These are phyloP conservation scores for Artemisia tridentata DNA, from an alignment of 129 eudicot species.

Conservation along the genomic window DNA sequence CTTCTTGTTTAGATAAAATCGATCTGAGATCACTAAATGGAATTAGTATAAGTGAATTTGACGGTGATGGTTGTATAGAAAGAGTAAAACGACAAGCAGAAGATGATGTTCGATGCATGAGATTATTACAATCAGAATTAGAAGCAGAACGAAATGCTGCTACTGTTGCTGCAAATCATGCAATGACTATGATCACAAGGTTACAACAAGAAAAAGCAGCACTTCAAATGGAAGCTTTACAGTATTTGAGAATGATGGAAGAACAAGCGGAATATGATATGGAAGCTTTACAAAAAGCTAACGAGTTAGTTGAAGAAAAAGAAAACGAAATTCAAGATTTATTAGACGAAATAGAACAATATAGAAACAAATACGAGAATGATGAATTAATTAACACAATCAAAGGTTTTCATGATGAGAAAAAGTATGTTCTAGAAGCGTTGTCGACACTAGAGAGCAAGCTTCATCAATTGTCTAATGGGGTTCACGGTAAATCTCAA, in stretches of 20 bases:
- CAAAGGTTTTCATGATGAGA: slow-evolving; percentile 48
- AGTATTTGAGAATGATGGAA: slow-evolving; percentile 91
- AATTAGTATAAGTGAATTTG: slow-evolving; percentile 39
- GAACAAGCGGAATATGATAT: slow-evolving; percentile 88
- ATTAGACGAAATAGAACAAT: slow-evolving; percentile 57
- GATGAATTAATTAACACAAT: slow-evolving; percentile 31
- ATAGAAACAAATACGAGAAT: slow-evolving; percentile 32
- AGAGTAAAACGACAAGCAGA: slow-evolving; percentile 56
- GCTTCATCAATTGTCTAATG: slow-evolving; percentile 36
- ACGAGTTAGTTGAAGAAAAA: slow-evolving; percentile 71
- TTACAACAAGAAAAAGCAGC: slow-evolving; percentile 89
- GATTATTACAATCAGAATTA: slow-evolving; percentile 54
- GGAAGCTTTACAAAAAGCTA: slow-evolving; percentile 83
- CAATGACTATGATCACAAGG: slow-evolving; percentile 94
- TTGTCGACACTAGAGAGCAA: slow-evolving; percentile 51
- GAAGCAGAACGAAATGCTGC: slow-evolving; percentile 94
- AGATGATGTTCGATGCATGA: slow-evolving; percentile 43
- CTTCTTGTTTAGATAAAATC: slow-evolving; percentile 32
- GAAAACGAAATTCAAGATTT: slow-evolving; percentile 76
- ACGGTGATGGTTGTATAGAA: slow-evolving; percentile 40
- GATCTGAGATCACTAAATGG: slow-evolving; percentile 49
- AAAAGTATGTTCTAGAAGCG: slow-evolving; percentile 38
- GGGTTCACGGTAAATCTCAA: slow-evolving; percentile 25
- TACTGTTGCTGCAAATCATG: slow-evolving; percentile 73
- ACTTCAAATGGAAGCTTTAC: slow-evolving; percentile 82